Conservation (phyloP, 345 rosid genomes). For the Cardamine resedifolia region DNA sequence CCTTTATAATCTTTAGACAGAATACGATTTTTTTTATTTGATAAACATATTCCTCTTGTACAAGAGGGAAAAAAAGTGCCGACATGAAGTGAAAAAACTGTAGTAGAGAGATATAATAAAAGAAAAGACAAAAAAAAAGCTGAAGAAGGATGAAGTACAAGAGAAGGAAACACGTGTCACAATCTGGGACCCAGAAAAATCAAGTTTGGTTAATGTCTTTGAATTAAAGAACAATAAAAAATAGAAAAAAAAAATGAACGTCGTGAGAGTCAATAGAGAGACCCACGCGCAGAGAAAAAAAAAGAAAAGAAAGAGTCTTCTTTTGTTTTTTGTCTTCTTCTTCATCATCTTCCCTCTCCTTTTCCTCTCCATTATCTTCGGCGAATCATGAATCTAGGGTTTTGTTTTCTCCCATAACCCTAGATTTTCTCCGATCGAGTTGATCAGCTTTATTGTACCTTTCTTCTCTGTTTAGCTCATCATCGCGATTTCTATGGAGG, state of each 20-base stretch:
- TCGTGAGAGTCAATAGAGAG: conserved; percentile 34
- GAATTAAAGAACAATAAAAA: background rate
- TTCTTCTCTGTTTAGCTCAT: conserved; percentile 3
- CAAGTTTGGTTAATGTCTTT: background rate
- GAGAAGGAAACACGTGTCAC: conserved; percentile 28
- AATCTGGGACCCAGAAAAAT: conserved; percentile 22
- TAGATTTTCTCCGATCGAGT: conserved; percentile 31
- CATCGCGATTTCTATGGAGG: conserved; percentile 39
- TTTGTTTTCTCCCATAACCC: conserved; percentile 29
- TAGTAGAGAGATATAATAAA: background rate
- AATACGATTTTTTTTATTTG: background rate
- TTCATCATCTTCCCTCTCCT: background rate
- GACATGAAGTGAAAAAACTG: background rate
- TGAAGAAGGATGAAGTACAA: background rate
- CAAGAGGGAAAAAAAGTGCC: background rate
- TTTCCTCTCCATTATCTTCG: conserved; percentile 36
- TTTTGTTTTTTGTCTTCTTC: conserved; percentile 11
- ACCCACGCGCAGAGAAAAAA: conserved; percentile 27
- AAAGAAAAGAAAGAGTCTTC: conserved; percentile 16
- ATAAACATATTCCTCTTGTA: background rate
- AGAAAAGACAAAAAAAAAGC: background rate
- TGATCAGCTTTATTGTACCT: background rate
- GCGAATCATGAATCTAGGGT: conserved; percentile 39
- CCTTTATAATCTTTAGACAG: too few relatives aligned
- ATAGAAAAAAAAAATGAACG: background rate